Evolutionary conservation across 495 filamentous ascomycete species (phyloP), one percentile per base, ranked within the genome.

Genomic region (Aspergillus incahuasiensis): DNA sequence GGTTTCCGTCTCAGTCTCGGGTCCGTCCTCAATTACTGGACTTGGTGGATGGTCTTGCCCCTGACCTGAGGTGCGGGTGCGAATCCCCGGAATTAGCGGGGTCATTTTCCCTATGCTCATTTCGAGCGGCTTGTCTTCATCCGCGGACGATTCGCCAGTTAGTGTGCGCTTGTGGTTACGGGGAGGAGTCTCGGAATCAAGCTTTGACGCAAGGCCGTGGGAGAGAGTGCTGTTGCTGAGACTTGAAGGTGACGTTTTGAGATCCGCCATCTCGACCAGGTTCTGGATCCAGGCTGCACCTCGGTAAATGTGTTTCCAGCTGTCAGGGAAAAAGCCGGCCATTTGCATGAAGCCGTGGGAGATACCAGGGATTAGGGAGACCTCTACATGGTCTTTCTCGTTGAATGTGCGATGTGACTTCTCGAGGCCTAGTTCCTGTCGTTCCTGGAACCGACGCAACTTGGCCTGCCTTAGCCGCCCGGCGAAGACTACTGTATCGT

Each of bases 401-500:
- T 89, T 79, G 63, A 92, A 95, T 13, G 74, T 77, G 16, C 68
- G 67, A 32, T 73, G 75, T 13, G 67, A 65, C 7, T 68, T 75
- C 45, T 75, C 74, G 0, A 90, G 70, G 0, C 86, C 87, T 8
- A 89, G 63, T 11, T 89, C 84, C 48, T 82, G 75, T 4, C 84
- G 73, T 38, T 84, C 80, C 6, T 71, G 64, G 70, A 85, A 87
- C 32, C 77, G 77, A 1, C 85, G 86, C 5, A 86, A 76, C 62
- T 96, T 95, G 6, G 89, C 91, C 41, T 91, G 82, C 13, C 91
- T 79, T 7, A 98, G 69, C 1, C 95, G 77, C 4, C 95, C 95
- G 0, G 92, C 91, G 60, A 98, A 96, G 54, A 98, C 90, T 2
- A 95, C 89, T 0, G 94, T 98, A 70, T 98, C 94, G 64, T 98